Conservation (phyloP, 2,329 filamentous ascomycete genomes). For the Ilyonectria mors-panacis region DNA sequence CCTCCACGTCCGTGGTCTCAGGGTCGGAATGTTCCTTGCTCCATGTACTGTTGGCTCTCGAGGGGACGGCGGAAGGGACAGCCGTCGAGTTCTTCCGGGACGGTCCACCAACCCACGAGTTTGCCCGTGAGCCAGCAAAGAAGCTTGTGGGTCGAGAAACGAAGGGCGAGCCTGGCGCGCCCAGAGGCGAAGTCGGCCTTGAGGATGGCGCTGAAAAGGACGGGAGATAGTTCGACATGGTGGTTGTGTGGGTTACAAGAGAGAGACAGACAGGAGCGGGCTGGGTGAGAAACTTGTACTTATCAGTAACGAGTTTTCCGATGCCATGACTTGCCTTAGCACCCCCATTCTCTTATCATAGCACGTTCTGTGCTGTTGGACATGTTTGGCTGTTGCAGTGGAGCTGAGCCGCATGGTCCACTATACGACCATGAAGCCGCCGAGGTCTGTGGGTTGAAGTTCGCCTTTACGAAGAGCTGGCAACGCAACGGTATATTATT, state of each 20-base stretch:
- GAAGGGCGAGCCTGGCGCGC: conserved; percentile 27
- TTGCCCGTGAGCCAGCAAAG: conserved; percentile 39
- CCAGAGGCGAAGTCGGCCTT: conserved; percentile 32
- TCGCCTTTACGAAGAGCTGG: not conserved
- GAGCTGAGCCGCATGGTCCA: conserved; percentile 37
- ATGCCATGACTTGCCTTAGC: conserved; percentile 35
- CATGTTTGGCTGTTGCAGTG: conserved; percentile 32
- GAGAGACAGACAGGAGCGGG: not conserved
- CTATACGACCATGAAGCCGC: conserved; percentile 44
- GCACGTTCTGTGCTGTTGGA: conserved; percentile 24
- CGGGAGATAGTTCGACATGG: conserved; percentile 42
- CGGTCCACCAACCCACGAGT: conserved; percentile 33
- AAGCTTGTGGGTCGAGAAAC: conserved; percentile 41
- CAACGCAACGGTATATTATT: not conserved
- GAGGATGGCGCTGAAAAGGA: conserved; percentile 42
- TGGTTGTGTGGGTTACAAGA: conserved; percentile 18
- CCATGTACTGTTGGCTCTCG: conserved; percentile 19
- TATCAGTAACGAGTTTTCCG: conserved; percentile 26
- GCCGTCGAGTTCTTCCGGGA: conserved; percentile 28
- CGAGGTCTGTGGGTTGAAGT: conserved; percentile 33
- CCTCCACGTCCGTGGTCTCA: conserved; percentile 35
- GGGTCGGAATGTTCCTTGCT: conserved; percentile 32
- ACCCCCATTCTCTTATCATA: conserved; percentile 28
- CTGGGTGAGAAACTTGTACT: conserved; percentile 12
- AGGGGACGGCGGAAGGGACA: conserved; percentile 17